Evolutionary conservation across 176 grass and related monocot genomes (phyloP).

Genomic region (Cymbopogon citratus): DNA sequence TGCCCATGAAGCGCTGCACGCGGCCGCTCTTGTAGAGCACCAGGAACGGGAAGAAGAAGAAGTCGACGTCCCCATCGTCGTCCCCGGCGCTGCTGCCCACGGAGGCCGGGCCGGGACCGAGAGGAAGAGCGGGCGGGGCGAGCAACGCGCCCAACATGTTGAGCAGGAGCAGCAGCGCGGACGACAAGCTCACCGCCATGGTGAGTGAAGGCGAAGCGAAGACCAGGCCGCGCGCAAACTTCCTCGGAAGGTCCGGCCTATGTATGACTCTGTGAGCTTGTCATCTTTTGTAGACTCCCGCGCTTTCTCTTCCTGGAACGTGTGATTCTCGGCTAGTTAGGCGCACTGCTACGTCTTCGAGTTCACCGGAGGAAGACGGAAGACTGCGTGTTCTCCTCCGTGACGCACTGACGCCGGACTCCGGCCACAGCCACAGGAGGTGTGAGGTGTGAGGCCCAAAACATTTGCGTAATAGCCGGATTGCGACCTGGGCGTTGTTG

Average conservation of each 20-base stretch:
- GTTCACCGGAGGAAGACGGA: background rate
- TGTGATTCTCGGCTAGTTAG: too few relatives aligned
- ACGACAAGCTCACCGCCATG: slow-evolving; percentile 35
- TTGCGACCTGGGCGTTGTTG: background rate
- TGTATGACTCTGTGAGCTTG: background rate
- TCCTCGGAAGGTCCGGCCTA: background rate
- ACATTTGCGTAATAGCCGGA: background rate
- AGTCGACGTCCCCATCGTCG: slow-evolving; percentile 26
- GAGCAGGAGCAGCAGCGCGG: slow-evolving; percentile 34
- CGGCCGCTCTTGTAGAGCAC: slow-evolving; percentile 60
- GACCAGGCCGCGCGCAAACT: background rate
- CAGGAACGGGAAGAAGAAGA: slow-evolving; percentile 56
- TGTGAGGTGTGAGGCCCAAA: background rate
- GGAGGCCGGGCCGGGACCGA: background rate
- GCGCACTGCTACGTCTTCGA: background rate
- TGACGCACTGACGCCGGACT: background rate
- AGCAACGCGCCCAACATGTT: slow-evolving; percentile 31
- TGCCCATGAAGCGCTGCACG: slow-evolving; percentile 41
- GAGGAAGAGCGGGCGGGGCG: background rate
- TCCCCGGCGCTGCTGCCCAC: background rate
- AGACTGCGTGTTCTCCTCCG: too few relatives aligned
- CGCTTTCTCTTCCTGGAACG: too few relatives aligned
- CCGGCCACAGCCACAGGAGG: background rate
- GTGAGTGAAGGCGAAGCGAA: background rate
- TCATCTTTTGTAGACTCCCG: background rate